Evolutionary conservation across 208 protist species (phyloP).

Genomic region (Leishmania martiniquensis): DNA sequence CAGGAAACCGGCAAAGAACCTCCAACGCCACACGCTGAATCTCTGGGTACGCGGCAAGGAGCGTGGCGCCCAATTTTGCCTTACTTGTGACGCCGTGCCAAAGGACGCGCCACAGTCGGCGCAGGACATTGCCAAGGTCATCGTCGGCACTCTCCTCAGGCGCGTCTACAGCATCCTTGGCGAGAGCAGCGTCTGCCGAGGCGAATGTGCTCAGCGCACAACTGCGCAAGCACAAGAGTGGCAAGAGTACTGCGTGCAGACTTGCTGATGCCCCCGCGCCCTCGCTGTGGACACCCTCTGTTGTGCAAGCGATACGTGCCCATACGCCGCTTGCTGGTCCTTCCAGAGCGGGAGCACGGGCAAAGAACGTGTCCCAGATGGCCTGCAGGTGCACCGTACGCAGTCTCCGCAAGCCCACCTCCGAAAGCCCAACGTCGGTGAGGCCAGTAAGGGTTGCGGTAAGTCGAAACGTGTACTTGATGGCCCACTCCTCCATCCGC

Average conservation of each 20-base stretch:
- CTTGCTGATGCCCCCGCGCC: background rate
- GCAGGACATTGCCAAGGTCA: background rate
- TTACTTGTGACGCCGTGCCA: slow-evolving; percentile 3
- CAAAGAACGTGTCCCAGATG: slow-evolving; percentile 30
- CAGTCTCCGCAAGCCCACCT: background rate
- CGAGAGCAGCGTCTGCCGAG: too few relatives aligned
- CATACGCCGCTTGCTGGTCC: background rate
- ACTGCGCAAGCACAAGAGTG: slow-evolving; percentile 60
- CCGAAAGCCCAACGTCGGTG: background rate
- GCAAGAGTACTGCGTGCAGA: slow-evolving; percentile 44
- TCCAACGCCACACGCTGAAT: slow-evolving; percentile 49
- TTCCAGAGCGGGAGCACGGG: background rate
- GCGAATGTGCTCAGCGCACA: slow-evolving; percentile 27
- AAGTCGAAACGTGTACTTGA: slow-evolving; percentile 25
- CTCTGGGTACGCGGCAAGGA: slow-evolving; percentile 25
- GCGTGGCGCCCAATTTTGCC: background rate
- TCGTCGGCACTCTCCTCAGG: background rate
- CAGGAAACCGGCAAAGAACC: slow-evolving; percentile 43
- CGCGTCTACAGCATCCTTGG: background rate
- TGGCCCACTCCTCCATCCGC: slow-evolving; percentile 19
- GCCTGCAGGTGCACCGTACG: slow-evolving; percentile 17
- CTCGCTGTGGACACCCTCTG: background rate
- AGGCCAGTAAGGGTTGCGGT: slow-evolving; percentile 8
- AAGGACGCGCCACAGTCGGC: slow-evolving; percentile 10
- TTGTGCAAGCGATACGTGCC: background rate